Conservation (phyloP, 768 basidiomycete genomes). For the Leccinum disarticulatum region DNA sequence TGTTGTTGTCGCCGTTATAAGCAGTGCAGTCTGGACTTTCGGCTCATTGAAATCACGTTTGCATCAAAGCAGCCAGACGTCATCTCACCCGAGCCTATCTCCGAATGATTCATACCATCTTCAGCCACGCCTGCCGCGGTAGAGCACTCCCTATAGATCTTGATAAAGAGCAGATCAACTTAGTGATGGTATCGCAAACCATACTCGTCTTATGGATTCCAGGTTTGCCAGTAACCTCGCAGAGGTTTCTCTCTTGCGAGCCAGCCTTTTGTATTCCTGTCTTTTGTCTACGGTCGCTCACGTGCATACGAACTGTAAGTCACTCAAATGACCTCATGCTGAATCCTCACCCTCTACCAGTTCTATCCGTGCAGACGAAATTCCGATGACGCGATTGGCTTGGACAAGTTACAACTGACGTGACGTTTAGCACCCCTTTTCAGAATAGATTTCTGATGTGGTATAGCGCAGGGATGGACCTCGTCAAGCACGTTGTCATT, state of each 20-base stretch:
- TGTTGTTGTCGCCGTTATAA: too few species aligned
- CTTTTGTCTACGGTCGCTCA: slow-evolving; percentile 41
- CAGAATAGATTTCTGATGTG: slow-evolving; percentile 12
- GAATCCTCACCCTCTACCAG: slow-evolving; percentile 14
- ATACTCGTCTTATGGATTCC: not conserved
- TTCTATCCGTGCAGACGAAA: slow-evolving; percentile 38
- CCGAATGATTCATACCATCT: too few species aligned
- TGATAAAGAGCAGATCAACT: too few species aligned
- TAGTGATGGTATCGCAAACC: too few species aligned
- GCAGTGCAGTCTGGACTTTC: too few species aligned
- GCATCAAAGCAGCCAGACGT: too few species aligned
- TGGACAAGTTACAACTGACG: slow-evolving; percentile 38
- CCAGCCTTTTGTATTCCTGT: slow-evolving; percentile 39
- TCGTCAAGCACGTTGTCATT: slow-evolving; percentile 38
- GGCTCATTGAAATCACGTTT: too few species aligned
- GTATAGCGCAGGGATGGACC: slow-evolving; percentile 32
- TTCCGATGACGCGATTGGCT: slow-evolving; percentile 41
- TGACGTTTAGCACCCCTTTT: slow-evolving; percentile 13
- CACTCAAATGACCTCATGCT: slow-evolving; percentile 21
- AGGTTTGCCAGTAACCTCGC: slow-evolving; percentile 37
- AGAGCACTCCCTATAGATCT: too few species aligned
- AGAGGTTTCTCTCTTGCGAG: slow-evolving; percentile 29
- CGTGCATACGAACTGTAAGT: slow-evolving; percentile 8
- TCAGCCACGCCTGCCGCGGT: too few species aligned
- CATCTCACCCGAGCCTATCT: too few species aligned